These are phyloP conservation scores for Debaryomyces subglobosus DNA, from an alignment of 1,139 yeast species.

Conservation along the genomic window DNA sequence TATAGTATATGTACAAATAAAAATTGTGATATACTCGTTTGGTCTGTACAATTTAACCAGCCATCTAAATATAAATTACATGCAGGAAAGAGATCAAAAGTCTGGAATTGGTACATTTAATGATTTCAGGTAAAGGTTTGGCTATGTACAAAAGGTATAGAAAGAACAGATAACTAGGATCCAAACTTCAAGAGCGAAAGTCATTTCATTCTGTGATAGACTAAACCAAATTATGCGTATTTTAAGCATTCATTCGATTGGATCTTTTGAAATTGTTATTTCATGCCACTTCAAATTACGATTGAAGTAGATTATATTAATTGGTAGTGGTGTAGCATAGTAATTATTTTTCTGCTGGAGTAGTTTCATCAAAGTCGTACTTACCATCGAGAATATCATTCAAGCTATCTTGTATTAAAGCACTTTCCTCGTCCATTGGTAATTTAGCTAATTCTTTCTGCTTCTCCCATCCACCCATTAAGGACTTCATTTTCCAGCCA, in stretches of 20 bases:
- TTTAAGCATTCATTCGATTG: too few species aligned
- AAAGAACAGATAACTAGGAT: neutral
- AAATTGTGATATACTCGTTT: neutral
- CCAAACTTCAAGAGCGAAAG: neutral
- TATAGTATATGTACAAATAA: neutral
- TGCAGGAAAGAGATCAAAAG: neutral
- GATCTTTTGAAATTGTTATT: too few species aligned
- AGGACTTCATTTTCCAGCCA: slow-evolving; percentile 64
- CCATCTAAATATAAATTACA: neutral
- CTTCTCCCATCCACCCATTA: slow-evolving; percentile 70
- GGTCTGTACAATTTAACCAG: neutral
- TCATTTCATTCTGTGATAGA: too few species aligned
- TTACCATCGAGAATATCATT: slow-evolving; percentile 50
- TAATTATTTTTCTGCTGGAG: neutral
- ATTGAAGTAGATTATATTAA: neutral
- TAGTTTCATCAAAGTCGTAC: slow-evolving; percentile 27
- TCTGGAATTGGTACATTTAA: neutral
- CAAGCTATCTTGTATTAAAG: slow-evolving; percentile 53
- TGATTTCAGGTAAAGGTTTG: neutral
- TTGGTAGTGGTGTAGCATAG: neutral
- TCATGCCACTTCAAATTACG: too few species aligned
- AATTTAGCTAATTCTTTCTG: slow-evolving; percentile 48
- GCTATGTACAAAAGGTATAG: neutral
- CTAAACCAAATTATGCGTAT: too few species aligned
- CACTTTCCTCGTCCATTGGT: slow-evolving; percentile 72